Percentiles rank a stretch among this genome's conserved stretches.
Evolutionary conservation across 768 basidiomycete species (phyloP).

Genomic region (Leccinum boreale): DNA sequence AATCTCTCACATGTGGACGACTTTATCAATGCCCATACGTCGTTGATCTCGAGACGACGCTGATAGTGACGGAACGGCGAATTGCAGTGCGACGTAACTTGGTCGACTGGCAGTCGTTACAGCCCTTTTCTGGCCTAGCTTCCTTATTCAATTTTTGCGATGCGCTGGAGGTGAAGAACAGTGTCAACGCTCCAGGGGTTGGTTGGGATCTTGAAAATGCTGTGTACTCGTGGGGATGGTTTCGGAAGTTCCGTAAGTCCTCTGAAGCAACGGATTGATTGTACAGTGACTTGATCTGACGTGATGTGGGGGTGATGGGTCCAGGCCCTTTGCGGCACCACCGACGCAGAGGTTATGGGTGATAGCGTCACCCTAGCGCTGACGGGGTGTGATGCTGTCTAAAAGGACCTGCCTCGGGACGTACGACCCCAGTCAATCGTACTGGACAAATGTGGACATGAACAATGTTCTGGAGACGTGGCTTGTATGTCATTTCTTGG

Average conservation of each 20-base stretch:
- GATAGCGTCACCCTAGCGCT: constrained; percentile 9
- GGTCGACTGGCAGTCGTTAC: too few relatives aligned
- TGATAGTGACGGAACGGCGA: too few relatives aligned
- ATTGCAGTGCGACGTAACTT: constrained; percentile 32
- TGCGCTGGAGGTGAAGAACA: constrained; percentile 36
- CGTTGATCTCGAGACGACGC: too few relatives aligned
- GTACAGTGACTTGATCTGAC: neutral
- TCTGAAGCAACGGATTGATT: neutral
- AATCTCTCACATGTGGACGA: too few relatives aligned
- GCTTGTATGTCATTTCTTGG: too few relatives aligned
- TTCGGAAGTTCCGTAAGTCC: constrained; percentile 50
- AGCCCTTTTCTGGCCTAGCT: constrained; percentile 46
- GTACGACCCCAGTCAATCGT: constrained; percentile 24
- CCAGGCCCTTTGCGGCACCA: constrained; percentile 48
- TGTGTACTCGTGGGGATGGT: constrained; percentile 56
- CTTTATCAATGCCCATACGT: too few relatives aligned
- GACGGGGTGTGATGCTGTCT: constrained; percentile 29
- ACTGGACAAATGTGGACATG: constrained; percentile 53
- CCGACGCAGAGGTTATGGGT: constrained; percentile 37
- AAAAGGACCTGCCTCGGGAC: constrained; percentile 38
- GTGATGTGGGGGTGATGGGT: neutral
- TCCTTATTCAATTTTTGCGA: constrained; percentile 39
- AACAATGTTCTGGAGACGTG: constrained; percentile 36
- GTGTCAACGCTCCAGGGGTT: constrained; percentile 42
- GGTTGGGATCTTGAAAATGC: constrained; percentile 42